Evolutionary conservation across 2,329 filamentous ascomycete species (phyloP).

Genomic region (Delphinella strobiligena): DNA sequence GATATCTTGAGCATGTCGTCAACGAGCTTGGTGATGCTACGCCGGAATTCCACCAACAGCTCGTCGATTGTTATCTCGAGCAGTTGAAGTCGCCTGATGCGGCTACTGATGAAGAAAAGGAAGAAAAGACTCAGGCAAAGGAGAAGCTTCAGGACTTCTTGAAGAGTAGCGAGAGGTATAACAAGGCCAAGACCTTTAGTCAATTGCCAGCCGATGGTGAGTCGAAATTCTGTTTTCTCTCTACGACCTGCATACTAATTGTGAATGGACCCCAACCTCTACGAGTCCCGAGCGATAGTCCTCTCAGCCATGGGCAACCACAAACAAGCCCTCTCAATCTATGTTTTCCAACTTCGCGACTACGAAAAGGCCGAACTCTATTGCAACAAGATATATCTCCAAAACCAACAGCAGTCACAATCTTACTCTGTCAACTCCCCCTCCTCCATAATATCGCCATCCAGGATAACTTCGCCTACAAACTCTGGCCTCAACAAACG

Average conservation of each 20-base stretch:
- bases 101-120: slow-evolving; percentile 22
- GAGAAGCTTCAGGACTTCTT: slow-evolving; percentile 63
- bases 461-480: slow-evolving; percentile 2
- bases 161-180: slow-evolving; percentile 66
- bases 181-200: slow-evolving; percentile 50
- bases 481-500: slow-evolving; percentile 1
- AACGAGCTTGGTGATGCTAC: slow-evolving; percentile 73
- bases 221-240: slow-evolving; percentile 17
- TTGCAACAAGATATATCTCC: slow-evolving; percentile 73
- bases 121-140: slow-evolving; percentile 16
- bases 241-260: no score
- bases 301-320: slow-evolving; percentile 92
- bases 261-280: slow-evolving; percentile 70
- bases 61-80: slow-evolving; percentile 62
- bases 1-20: slow-evolving; percentile 85
- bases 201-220: slow-evolving; percentile 69
- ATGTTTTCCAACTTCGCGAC: slow-evolving; percentile 86
- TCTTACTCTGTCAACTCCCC: slow-evolving; percentile 6
- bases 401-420: slow-evolving; percentile 21
- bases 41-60: slow-evolving; percentile 73
- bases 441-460: background rate
- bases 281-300: slow-evolving; percentile 79
- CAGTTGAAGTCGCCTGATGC: slow-evolving; percentile 29
- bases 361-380: slow-evolving; percentile 93
- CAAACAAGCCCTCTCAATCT: slow-evolving; percentile 91